Percentiles rank a stretch among this genome's conserved stretches.
phyloP scores from a whole-genome alignment of 2,329 filamentous ascomycete species.

The Microdochium bolleyi region DNA sequence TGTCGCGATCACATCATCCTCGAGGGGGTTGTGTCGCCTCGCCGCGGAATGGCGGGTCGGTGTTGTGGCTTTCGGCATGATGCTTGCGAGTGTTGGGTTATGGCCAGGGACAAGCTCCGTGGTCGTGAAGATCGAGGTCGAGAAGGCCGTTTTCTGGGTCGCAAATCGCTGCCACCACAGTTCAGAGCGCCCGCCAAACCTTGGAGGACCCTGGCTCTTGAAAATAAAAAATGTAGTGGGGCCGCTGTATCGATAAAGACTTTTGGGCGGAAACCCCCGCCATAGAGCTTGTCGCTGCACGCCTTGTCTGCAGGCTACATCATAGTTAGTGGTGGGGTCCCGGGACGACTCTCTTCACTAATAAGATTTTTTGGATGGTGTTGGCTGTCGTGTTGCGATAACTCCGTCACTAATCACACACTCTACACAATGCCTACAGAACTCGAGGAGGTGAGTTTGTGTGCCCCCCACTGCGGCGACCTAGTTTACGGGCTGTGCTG shows the following conservation, averaged over 20 bases:
- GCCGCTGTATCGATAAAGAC: background rate
- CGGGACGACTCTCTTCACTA: background rate
- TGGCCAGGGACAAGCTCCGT: no score
- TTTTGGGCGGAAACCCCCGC: background rate
- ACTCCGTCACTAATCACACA: constrained; percentile 3
- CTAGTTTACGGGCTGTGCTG: constrained; percentile 3
- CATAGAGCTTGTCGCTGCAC: background rate
- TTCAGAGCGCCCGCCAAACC: background rate
- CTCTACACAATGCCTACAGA: constrained; percentile 58
- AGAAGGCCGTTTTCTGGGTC: background rate
- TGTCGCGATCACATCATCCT: constrained; percentile 73
- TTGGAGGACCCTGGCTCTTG: background rate
- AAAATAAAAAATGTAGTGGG: constrained; percentile 1
- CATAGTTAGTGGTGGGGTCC: background rate
- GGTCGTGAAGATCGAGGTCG: background rate
- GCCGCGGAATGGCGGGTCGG: constrained; percentile 47
- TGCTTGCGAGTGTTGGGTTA: background rate
- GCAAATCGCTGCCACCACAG: background rate
- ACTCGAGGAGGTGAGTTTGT: constrained; percentile 52
- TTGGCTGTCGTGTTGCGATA: constrained; percentile 10
- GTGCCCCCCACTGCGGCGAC: constrained; percentile 22
- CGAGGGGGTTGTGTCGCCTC: constrained; percentile 81
- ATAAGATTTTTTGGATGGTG: background rate
- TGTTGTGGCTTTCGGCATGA: constrained; percentile 73
- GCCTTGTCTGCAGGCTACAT: background rate